phyloP scores from a whole-genome alignment of 345 rosid species.

The Viola odorata region DNA sequence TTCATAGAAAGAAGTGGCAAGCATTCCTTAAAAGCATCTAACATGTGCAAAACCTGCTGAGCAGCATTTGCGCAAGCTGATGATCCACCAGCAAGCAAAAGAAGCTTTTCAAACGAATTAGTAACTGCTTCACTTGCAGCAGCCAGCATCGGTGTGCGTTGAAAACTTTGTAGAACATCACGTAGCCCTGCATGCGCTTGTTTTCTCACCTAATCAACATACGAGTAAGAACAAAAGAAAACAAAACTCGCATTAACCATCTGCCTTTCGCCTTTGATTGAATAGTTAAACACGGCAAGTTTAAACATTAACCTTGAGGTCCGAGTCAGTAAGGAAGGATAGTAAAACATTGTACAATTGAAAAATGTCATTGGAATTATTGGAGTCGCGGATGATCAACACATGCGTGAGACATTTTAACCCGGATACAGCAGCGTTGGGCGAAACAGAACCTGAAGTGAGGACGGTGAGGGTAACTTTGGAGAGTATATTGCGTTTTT shows the following conservation, averaged over 20 bases:
- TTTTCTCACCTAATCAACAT: slow-evolving; percentile 59
- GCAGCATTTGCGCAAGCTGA: slow-evolving; percentile 48
- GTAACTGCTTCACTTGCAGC: slow-evolving; percentile 75
- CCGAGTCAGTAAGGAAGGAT: slow-evolving; percentile 46
- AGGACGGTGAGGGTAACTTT: not conserved
- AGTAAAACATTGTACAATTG: slow-evolving; percentile 40
- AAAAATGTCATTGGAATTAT: slow-evolving; percentile 43
- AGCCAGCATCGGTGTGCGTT: slow-evolving; percentile 37
- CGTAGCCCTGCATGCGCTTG: slow-evolving; percentile 56
- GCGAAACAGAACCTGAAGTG: slow-evolving; percentile 30
- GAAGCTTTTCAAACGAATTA: slow-evolving; percentile 53
- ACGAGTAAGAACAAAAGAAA: not conserved
- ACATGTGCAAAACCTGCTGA: slow-evolving; percentile 59
- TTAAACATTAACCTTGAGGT: slow-evolving; percentile 42
- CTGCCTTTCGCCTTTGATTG: not conserved
- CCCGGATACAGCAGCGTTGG: slow-evolving; percentile 37
- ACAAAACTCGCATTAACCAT: not conserved
- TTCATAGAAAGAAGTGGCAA: slow-evolving; percentile 65
- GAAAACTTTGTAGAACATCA: slow-evolving; percentile 51
- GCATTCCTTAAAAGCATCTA: slow-evolving; percentile 70
- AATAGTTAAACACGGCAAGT: not conserved
- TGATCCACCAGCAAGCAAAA: slow-evolving; percentile 68
- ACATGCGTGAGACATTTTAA: slow-evolving; percentile 61
- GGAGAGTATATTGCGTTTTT: too few relatives aligned
- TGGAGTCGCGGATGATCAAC: slow-evolving; percentile 38